Evolutionary conservation across 495 filamentous ascomycete species (phyloP), one percentile per base, ranked within the genome.

Genomic region (Aspergillus coremiiformis): DNA sequence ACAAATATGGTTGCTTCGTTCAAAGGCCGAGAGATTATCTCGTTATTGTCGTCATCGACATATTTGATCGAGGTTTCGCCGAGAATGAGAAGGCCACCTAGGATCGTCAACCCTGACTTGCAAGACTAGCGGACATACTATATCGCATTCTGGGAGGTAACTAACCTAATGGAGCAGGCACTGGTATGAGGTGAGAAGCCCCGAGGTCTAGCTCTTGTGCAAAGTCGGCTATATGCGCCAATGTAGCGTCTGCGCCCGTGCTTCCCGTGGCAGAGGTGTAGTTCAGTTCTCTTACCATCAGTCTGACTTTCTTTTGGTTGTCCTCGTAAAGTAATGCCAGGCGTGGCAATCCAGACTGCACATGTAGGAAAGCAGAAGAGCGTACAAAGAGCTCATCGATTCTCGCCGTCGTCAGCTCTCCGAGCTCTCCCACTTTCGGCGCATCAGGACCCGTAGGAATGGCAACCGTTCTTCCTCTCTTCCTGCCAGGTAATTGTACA

Each of bases 371-470:
- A 3, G 84, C 80, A 47, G 83, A 86, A 27, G 87, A 85, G 48
- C 89, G 80, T 39, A 97, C 84, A 61, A 87, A 89, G 35, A 99
- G 77, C 71, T 97, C 94, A 5, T 88, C 80, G 22, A 97, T 84
- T 27, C 92, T 76, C 26, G 86, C 77, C 22, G 84, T 81, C 10
- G 84, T 80, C 58, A 86, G 83, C 50, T 83, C 82, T 4, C 84
- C 83, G 14, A 96, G 63, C 39, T 74, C 76, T 3, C 79, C 79
- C 39, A 80, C 69, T 37, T 73, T 70, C 15, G 72, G 69, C 26
- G 56, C 53, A 56, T 72, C 68, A 10, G 57, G 54, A 15, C 64
- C 60, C n/a, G 53, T 33, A 5, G 56, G 61, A 7, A 56, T 50
- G 10, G 65, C 61, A 7, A 62, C 59, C 7, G 47, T 52, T 20